Evolutionary conservation across 345 rosid species (phyloP), one percentile per base, ranked within the genome.

Genomic region (Pistacia integerrima): DNA sequence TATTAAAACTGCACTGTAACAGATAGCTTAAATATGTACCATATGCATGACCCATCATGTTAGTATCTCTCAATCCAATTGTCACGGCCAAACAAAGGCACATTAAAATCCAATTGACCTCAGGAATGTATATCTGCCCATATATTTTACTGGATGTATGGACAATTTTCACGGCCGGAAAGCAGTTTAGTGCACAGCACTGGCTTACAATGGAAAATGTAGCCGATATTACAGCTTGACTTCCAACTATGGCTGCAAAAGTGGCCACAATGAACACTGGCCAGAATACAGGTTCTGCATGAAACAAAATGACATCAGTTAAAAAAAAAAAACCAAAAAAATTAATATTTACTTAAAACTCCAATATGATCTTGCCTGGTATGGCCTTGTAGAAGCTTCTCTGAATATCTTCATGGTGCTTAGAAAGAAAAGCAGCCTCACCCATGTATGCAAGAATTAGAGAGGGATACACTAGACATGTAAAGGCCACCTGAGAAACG

Each of bases 391-490:
- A 90, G 84, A 95, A 95, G 90, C 98, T 95, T 79, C 87, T 82
- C 72, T 92, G 88, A 72, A 88, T 84, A 22, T 88, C 89, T 78
- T 90, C 92, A 78, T 87, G 88, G 69, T 95, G 87, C 68, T 86
- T 88, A 22, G 99, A 90, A 73, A 93, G 87, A 72, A 85, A 93
- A 7, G 99, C 98, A 62, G 97, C 97, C 82, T 93, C 93, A 0
- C 99, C 99, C 99, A 90, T 92, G 74, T 95, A 95, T 9, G 97
- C 97, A 70, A 95, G 90, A 77, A 93, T 81, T 78, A 95, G 83
- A 81, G 90, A 95, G 1, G 98, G 99, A 76, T 91, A 93, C 62
- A 93, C 93, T 64, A 91, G 76, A 75, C 85, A 80, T 18, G 90
- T 79, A 80, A 91, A 95, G 46, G 98, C 97, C 77, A 88, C 89